These are phyloP conservation scores for Scedosporium boydii DNA, from an alignment of 2,329 filamentous ascomycete species.

Conservation along the genomic window DNA sequence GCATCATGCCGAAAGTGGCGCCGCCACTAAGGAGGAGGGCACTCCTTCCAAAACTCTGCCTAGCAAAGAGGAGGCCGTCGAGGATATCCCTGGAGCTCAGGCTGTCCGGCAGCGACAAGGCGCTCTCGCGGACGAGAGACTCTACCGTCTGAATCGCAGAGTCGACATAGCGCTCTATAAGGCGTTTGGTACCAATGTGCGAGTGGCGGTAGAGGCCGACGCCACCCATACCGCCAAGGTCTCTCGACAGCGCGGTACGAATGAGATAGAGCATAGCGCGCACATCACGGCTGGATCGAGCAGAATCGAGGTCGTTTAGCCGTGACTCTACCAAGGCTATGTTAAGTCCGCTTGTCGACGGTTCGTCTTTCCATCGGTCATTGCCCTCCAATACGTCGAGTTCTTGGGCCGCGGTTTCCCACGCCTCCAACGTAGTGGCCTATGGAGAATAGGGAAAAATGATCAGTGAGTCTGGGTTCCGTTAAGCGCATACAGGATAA, in stretches of 20 bases:
- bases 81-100: conserved; percentile 51
- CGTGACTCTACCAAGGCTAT: conserved; percentile 57
- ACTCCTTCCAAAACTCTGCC: conserved; percentile 77
- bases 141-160: conserved; percentile 68
- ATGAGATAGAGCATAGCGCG: conserved; percentile 71
- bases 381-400: conserved; percentile 74
- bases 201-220: conserved; percentile 74
- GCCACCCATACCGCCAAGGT: conserved; percentile 80
- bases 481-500: too few relatives aligned
- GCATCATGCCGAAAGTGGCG: conserved; percentile 84
- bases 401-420: conserved; percentile 65
- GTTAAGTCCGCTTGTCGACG: conserved; percentile 47
- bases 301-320: conserved; percentile 65
- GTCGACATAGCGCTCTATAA: conserved; percentile 82
- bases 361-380: conserved; percentile 67
- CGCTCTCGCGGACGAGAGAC: conserved; percentile 55
- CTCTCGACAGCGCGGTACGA: conserved; percentile 68
- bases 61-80: conserved; percentile 60
- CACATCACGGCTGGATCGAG: conserved; percentile 61
- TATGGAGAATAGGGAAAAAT: conserved; percentile 20
- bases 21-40: conserved; percentile 77
- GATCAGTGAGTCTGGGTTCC: not conserved
- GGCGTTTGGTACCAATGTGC: conserved; percentile 73
- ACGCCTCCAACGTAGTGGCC: conserved; percentile 62
- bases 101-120: conserved; percentile 35